Percentiles rank a stretch among this genome's conserved stretches.
Conservation (phyloP, 75 land plant species). For the Picea sitchensis region DNA sequence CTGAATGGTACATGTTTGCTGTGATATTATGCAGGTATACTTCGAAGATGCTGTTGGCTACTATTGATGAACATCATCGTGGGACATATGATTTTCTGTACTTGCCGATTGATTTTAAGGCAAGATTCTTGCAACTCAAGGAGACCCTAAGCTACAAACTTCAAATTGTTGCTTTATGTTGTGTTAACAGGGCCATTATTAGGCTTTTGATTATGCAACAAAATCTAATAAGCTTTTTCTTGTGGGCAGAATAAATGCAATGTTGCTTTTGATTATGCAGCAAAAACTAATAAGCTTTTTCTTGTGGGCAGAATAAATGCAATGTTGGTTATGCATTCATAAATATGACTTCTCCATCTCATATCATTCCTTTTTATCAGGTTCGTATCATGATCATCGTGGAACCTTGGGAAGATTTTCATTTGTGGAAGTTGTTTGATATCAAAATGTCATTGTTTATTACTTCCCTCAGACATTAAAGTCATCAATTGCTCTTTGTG, state of each 20-base stretch:
- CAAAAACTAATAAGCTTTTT: slow-evolving; percentile 1
- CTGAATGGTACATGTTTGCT: no score
- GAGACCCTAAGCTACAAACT: background rate
- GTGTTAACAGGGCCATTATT: background rate
- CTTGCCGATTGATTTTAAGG: slow-evolving; percentile 91
- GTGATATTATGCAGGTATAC: slow-evolving; percentile 52
- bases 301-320: slow-evolving; percentile 68
- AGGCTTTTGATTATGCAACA: slow-evolving; percentile 11
- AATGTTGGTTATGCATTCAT: slow-evolving; percentile 41
- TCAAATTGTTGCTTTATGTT: background rate
- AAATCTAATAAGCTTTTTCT: background rate
- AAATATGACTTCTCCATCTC: slow-evolving; percentile 39
- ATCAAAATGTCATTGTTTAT: background rate
- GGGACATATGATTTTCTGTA: slow-evolving; percentile 92
- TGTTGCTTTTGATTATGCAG: background rate
- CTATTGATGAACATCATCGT: slow-evolving; percentile 70
- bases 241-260: slow-evolving; percentile 69
- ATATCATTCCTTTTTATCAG: slow-evolving; percentile 38
- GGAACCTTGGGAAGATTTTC: no score
- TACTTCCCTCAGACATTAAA: background rate
- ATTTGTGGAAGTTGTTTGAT: background rate
- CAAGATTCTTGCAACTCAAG: slow-evolving; percentile 8
- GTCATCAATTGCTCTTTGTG: background rate
- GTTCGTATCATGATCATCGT: background rate
- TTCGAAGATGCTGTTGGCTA: slow-evolving; percentile 82